Base-by-base conservation (phyloP, 139 green algal species). In the Chlorella sp. region DNA sequence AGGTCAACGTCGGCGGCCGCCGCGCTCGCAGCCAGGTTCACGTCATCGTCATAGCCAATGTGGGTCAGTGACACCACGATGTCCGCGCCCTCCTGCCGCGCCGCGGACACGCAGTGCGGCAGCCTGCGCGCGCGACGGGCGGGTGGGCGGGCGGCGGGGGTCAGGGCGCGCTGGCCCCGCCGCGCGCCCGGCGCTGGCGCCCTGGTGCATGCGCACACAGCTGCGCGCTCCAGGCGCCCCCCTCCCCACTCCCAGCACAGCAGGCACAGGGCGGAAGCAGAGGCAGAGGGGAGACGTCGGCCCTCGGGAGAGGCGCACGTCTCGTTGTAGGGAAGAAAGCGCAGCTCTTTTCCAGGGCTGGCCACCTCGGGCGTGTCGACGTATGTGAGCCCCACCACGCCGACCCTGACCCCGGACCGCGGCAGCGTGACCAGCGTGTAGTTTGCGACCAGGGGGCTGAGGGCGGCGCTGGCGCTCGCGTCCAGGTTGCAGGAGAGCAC, bases 401-500 rank as follows among this genome's bases (percentile, higher is more conserved):
- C 69, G 40, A 75, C 53, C 2, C 8, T 53, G 5, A 42, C 23
- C 6, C 23, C 23, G 51, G 38, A 55, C 8, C 21, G 8, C 19
- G 42, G 53, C 53, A 75, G 69, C n/a, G 65, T 17, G 4, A 75
- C 14, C 5, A 75, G 5, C 3, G 53, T 65, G 69, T 58, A 75
- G 7, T n/a, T n/a, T 35, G 51, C 15, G 3, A 69, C 38, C 53
- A 75, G 53, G 40, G 53, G 53, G 15, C 53, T n/a, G 14, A 75
- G 56, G 2, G 40, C 38, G 27, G 69, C 53, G 53, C 66, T n/a
- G 21, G 23, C 40, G 53, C 53, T 67, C 53, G 41, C 19, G 36
- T 75, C n/a, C n/a, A n/a, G n/a, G 53, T 75, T 75, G 69, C 69
- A 75, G 8, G 51, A 53, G 5, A 75, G 69, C 6, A 75, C 29